phyloP scores from a whole-genome alignment of 495 filamentous ascomycete species.

The Tetracladium marchalianum region DNA sequence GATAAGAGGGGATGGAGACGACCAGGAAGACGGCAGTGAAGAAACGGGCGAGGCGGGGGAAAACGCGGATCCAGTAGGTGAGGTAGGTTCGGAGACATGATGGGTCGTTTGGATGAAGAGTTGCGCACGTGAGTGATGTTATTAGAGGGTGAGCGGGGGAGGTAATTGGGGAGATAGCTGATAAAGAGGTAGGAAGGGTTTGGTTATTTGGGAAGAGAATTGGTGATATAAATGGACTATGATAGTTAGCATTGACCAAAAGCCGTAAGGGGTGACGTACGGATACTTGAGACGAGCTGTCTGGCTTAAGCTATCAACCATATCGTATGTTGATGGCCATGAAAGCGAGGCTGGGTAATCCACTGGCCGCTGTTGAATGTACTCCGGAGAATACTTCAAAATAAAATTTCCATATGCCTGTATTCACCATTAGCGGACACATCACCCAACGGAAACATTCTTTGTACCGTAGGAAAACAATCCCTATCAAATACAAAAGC shows the following conservation, averaged over 20 bases:
- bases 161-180: slow-evolving; percentile 65
- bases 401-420: slow-evolving; percentile 65
- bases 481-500: slow-evolving; percentile 90
- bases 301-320: slow-evolving; percentile 70
- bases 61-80: slow-evolving; percentile 69
- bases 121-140: slow-evolving; percentile 72
- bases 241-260: slow-evolving; percentile 1
- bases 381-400: slow-evolving; percentile 61
- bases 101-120: slow-evolving; percentile 82
- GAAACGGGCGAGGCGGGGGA: slow-evolving; percentile 68
- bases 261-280: slow-evolving; percentile 35
- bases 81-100: slow-evolving; percentile 80
- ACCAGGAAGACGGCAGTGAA: slow-evolving; percentile 61
- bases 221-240: slow-evolving; percentile 66
- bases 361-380: slow-evolving; percentile 64
- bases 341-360: slow-evolving; percentile 51
- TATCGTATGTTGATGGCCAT: slow-evolving; percentile 69
- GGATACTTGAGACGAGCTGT: slow-evolving; percentile 81
- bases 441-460: not conserved
- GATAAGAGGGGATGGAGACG: slow-evolving; percentile 56
- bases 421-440: slow-evolving; percentile 1
- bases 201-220: slow-evolving; percentile 69
- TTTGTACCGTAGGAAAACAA: slow-evolving; percentile 56
- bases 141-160: slow-evolving; percentile 79
- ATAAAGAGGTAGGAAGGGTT: slow-evolving; percentile 54